Conservation (phyloP, 2,329 filamentous ascomycete genomes). For the Magnaporthiopsis incrustans region DNA sequence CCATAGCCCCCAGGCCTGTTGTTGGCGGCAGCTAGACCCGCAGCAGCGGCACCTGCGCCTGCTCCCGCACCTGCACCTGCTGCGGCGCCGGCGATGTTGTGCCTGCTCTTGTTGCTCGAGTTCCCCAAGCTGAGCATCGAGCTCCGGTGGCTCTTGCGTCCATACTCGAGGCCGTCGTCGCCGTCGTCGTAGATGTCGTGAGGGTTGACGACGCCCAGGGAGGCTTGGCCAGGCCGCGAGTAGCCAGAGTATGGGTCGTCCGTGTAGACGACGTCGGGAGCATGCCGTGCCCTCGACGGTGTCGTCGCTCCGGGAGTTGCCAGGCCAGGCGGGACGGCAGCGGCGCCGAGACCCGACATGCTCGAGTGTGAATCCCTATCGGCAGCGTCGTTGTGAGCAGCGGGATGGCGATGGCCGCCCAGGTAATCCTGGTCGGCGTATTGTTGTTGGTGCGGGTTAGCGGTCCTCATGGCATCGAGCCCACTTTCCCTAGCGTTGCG, state of each 20-base stretch:
- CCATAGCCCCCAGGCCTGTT: constrained; percentile 39
- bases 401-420: constrained; percentile 8
- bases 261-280: constrained; percentile 39
- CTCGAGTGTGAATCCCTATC: constrained; percentile 35
- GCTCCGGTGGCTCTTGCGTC: constrained; percentile 35
- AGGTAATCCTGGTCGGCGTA: constrained; percentile 21
- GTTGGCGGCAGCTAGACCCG: constrained; percentile 20
- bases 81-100: constrained; percentile 28
- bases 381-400: constrained; percentile 14
- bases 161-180: constrained; percentile 68
- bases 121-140: constrained; percentile 53
- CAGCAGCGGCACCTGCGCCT: constrained; percentile 33
- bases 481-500: constrained; percentile 57
- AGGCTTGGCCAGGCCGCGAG: constrained; percentile 38
- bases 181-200: constrained; percentile 79
- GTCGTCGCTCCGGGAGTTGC: constrained; percentile 24
- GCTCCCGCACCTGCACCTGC: constrained; percentile 27
- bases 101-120: constrained; percentile 30
- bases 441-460: constrained; percentile 13
- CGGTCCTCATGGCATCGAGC: constrained; percentile 47
- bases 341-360: constrained; percentile 29
- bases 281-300: constrained; percentile 42
- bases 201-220: constrained; percentile 60
- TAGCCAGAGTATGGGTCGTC: constrained; percentile 63
- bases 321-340: constrained; percentile 23